phyloP scores from a whole-genome alignment of 176 grass and related monocot species.

The Themeda triandra region DNA sequence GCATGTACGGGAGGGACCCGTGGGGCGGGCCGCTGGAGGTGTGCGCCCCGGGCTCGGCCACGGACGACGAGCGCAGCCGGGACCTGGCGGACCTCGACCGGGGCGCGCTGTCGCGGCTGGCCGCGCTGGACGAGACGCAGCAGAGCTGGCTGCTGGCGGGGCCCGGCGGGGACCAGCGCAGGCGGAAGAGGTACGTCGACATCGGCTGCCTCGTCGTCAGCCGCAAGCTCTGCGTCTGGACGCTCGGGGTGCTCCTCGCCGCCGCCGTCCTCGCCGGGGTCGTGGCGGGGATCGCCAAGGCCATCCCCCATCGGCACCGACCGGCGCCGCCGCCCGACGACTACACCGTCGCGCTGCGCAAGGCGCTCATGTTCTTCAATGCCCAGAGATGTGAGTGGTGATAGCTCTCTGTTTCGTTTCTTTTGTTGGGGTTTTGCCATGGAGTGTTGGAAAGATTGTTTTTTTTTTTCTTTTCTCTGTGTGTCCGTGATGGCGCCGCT shows the following conservation, averaged over 20 bases:
- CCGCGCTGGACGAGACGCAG: slow-evolving; percentile 84
- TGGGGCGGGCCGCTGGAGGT: slow-evolving; percentile 94
- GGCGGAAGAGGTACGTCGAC: slow-evolving; percentile 89
- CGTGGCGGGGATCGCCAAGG: slow-evolving; percentile 68
- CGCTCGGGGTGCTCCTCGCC: slow-evolving; percentile 55
- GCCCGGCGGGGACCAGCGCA: slow-evolving; percentile 80
- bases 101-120: slow-evolving; percentile 56
- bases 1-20: slow-evolving; percentile 92
- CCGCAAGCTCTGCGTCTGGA: slow-evolving; percentile 74
- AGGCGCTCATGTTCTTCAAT: slow-evolving; percentile 97
- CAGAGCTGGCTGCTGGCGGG: slow-evolving; percentile 93
- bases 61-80: slow-evolving; percentile 96
- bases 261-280: slow-evolving; percentile 55
- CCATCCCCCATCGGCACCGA: slow-evolving; percentile 50
- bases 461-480: not conserved
- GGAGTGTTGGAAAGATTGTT: not conserved
- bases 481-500: not conserved
- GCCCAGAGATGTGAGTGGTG: slow-evolving; percentile 78
- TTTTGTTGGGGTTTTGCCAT: not conserved
- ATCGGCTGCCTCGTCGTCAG: slow-evolving; percentile 88
- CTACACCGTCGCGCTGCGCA: slow-evolving; percentile 77
- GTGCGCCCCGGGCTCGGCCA: slow-evolving; percentile 67
- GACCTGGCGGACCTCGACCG: slow-evolving; percentile 72
- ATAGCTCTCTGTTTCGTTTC: not conserved
- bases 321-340: slow-evolving; percentile 66